Evolutionary conservation across 352 stramenopile species (phyloP).

Genomic region (Globisporangium polare): DNA sequence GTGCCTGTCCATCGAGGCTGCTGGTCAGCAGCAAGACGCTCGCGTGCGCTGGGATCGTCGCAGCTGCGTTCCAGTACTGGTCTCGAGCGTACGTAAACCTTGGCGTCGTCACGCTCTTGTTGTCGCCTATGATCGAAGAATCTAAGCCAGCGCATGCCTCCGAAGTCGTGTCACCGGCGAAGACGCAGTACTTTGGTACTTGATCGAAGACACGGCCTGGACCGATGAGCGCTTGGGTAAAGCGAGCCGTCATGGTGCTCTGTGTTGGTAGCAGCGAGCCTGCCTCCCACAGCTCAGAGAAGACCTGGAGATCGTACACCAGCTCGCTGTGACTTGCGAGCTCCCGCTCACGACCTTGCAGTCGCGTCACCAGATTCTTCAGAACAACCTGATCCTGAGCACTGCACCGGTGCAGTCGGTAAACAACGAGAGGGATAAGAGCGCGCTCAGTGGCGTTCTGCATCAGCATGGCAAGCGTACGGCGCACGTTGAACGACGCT

Average conservation of each 20-base stretch:
- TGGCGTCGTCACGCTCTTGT: not conserved
- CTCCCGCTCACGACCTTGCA: constrained; percentile 13
- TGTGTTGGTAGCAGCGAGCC: constrained; percentile 28
- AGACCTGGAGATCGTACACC: constrained; percentile 57
- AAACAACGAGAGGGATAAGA: constrained; percentile 52
- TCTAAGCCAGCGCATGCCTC: not conserved
- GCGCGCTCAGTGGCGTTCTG: constrained; percentile 34
- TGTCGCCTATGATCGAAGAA: not conserved
- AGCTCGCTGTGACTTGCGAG: not conserved
- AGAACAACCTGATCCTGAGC: constrained; percentile 40
- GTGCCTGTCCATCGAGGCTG: constrained; percentile 14
- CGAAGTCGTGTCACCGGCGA: constrained; percentile 19
- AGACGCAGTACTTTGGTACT: constrained; percentile 53
- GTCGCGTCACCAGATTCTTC: constrained; percentile 23
- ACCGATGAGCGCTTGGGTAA: constrained; percentile 38
- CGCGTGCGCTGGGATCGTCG: constrained; percentile 15
- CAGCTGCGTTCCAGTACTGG: constrained; percentile 25
- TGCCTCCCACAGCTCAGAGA: constrained; percentile 70
- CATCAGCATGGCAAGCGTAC: constrained; percentile 40
- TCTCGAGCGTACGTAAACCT: constrained; percentile 22
- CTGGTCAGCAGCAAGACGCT: constrained; percentile 21
- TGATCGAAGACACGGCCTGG: constrained; percentile 34
- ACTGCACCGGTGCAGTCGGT: constrained; percentile 48
- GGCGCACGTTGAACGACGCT: not conserved
- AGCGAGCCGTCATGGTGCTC: constrained; percentile 33